phyloP scores from a whole-genome alignment of 352 stramenopile species.

The Globisporangium camurandrum region DNA sequence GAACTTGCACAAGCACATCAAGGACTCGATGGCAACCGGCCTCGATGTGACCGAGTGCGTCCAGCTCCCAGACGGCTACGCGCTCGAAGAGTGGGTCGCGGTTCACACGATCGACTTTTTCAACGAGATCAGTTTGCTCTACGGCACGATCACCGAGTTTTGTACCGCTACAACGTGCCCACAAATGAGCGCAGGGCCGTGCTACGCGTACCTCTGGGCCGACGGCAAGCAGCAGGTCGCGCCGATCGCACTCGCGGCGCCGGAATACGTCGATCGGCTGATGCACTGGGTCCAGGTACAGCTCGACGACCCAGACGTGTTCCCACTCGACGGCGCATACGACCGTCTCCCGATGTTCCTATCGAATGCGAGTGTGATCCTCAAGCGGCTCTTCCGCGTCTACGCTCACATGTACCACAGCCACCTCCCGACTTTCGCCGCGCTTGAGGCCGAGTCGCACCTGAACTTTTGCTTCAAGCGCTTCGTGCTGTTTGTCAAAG shows the following conservation, averaged over 20 bases:
- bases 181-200: constrained; percentile 65
- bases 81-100: constrained; percentile 59
- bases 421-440: constrained; percentile 89
- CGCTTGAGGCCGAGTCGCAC: constrained; percentile 89
- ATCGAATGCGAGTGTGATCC: constrained; percentile 66
- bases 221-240: constrained; percentile 46
- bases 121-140: constrained; percentile 90
- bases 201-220: constrained; percentile 87
- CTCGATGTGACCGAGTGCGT: constrained; percentile 57
- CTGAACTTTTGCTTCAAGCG: constrained; percentile 97
- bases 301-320: constrained; percentile 65
- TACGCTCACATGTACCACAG: constrained; percentile 97
- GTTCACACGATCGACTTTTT: constrained; percentile 89
- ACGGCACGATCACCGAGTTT: constrained; percentile 83
- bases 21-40: constrained; percentile 49
- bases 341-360: constrained; percentile 37
- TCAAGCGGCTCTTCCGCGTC: constrained; percentile 94
- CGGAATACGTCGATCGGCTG: constrained; percentile 81
- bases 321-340: constrained; percentile 27
- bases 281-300: constrained; percentile 84
- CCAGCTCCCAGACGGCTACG: constrained; percentile 51
- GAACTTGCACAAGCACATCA: constrained; percentile 66
- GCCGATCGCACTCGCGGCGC: constrained; percentile 48
- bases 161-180: constrained; percentile 57
- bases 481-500: constrained; percentile 94